These are phyloP conservation scores for Candida khao-thaluensis DNA, from an alignment of 805 yeast genomes.

Conservation along the genomic window DNA sequence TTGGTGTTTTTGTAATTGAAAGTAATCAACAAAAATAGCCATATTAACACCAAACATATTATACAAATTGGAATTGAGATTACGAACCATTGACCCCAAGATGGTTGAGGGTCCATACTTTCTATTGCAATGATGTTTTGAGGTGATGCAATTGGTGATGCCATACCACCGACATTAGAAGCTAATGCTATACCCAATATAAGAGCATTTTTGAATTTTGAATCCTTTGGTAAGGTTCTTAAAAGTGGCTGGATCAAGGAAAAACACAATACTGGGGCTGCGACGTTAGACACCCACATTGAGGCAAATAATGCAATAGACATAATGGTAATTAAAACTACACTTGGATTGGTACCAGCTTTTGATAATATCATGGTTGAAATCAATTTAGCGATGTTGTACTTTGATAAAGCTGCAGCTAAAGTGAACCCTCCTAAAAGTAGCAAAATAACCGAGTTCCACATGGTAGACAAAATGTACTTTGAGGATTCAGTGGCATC, in stretches of 20 bases:
- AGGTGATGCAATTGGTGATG: slow-evolving; percentile 55
- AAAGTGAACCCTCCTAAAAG: slow-evolving; percentile 55
- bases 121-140: slow-evolving; percentile 56
- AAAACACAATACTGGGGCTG: slow-evolving; percentile 54
- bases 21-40: slow-evolving; percentile 53
- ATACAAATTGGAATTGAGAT: slow-evolving; percentile 49
- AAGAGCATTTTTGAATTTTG: slow-evolving; percentile 40
- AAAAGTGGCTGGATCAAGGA: slow-evolving; percentile 51
- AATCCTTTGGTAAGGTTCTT: slow-evolving; percentile 43
- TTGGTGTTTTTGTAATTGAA: slow-evolving; percentile 48
- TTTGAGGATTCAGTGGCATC: slow-evolving; percentile 41
- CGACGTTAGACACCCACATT: slow-evolving; percentile 60
- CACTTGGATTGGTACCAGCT: slow-evolving; percentile 53
- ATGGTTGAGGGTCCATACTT: slow-evolving; percentile 50
- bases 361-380: slow-evolving; percentile 48
- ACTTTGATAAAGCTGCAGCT: slow-evolving; percentile 56
- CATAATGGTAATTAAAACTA: slow-evolving; percentile 49
- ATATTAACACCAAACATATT: slow-evolving; percentile 38
- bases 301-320: slow-evolving; percentile 50
- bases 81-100: slow-evolving; percentile 59
- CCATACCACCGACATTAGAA: slow-evolving; percentile 55
- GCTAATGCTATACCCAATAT: slow-evolving; percentile 51
- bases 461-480: slow-evolving; percentile 48
- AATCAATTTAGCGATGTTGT: slow-evolving; percentile 49
- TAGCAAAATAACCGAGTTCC: slow-evolving; percentile 53